Percentiles rank a stretch among this genome's conserved stretches.
Evolutionary conservation across 2,329 filamentous ascomycete species (phyloP).

Genomic region (Pseudocercospora vitis): DNA sequence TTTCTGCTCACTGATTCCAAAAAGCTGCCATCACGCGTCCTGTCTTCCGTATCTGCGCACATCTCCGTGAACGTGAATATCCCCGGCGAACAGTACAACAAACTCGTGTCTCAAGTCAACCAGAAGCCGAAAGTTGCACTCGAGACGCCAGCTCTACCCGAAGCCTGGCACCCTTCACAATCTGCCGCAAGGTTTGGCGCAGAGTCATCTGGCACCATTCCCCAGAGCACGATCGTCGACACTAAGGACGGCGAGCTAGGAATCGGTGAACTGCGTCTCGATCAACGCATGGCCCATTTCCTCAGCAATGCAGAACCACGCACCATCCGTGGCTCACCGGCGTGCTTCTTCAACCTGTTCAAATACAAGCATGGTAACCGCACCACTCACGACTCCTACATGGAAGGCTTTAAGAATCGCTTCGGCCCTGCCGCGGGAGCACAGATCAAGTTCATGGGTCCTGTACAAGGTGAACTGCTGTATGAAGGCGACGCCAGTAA

Average conservation of each 20-base stretch:
- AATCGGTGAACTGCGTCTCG: conserved; percentile 21
- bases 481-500: not conserved
- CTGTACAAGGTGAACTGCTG: conserved; percentile 7
- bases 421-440: conserved; percentile 24
- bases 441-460: conserved; percentile 22
- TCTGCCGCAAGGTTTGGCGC: not conserved
- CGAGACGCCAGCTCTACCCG: conserved; percentile 10
- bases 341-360: conserved; percentile 29
- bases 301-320: conserved; percentile 15
- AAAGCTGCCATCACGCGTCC: not conserved
- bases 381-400: conserved; percentile 21
- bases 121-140: not conserved
- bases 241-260: not conserved
- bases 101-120: not conserved
- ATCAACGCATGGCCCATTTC: conserved; percentile 18
- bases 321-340: conserved; percentile 8
- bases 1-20: conserved; percentile 13
- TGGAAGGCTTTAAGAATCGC: conserved; percentile 22
- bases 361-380: conserved; percentile 20
- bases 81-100: not conserved
- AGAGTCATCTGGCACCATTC: not conserved
- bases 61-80: conserved; percentile 4
- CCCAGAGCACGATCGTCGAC: not conserved
- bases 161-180: conserved; percentile 2
- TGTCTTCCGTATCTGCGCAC: not conserved